Evolutionary conservation across 2,329 filamentous ascomycete species (phyloP).

Genomic region (Sporothrix mexicana): DNA sequence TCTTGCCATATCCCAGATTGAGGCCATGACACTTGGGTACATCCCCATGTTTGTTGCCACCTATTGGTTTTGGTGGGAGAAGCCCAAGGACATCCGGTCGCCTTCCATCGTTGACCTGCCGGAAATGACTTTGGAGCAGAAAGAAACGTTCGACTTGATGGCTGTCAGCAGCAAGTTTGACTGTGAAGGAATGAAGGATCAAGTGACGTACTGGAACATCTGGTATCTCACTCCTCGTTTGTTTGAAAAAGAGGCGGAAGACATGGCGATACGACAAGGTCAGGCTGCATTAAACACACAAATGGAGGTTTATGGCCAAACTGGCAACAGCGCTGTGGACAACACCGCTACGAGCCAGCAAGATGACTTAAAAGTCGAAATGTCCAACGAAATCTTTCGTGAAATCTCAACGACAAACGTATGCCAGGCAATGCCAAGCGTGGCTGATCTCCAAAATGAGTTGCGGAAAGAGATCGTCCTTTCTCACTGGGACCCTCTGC

Average conservation of each 20-base stretch:
- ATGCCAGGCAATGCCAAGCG: too few species aligned
- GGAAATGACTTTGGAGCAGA: not conserved
- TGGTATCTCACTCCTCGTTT: slow-evolving; percentile 21
- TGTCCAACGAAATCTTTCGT: not conserved
- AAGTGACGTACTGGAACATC: slow-evolving; percentile 24
- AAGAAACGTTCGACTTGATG: slow-evolving; percentile 5
- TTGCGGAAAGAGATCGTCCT: slow-evolving; percentile 18
- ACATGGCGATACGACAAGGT: not conserved
- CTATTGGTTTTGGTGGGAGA: slow-evolving; percentile 11
- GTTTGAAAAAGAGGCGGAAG: slow-evolving; percentile 19
- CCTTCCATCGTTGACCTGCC: not conserved
- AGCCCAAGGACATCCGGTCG: slow-evolving; percentile 11
- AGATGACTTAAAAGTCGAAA: not conserved
- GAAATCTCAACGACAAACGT: not conserved
- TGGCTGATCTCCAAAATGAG: not conserved
- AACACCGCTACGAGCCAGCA: slow-evolving; percentile 5
- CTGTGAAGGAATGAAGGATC: not conserved
- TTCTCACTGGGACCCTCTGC: slow-evolving; percentile 3
- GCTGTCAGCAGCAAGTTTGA: slow-evolving; percentile 17
- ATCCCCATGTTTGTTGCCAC: slow-evolving; percentile 12
- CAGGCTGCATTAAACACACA: too few species aligned
- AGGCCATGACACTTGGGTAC: slow-evolving; percentile 21
- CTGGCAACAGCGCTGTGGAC: not conserved
- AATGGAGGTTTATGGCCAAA: not conserved
- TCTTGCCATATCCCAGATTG: slow-evolving; percentile 12